Percentiles rank a stretch among this genome's conserved stretches.
These are phyloP conservation scores for Oxyria digyna DNA, from an alignment of 148 eudicot species.

Conservation along the genomic window DNA sequence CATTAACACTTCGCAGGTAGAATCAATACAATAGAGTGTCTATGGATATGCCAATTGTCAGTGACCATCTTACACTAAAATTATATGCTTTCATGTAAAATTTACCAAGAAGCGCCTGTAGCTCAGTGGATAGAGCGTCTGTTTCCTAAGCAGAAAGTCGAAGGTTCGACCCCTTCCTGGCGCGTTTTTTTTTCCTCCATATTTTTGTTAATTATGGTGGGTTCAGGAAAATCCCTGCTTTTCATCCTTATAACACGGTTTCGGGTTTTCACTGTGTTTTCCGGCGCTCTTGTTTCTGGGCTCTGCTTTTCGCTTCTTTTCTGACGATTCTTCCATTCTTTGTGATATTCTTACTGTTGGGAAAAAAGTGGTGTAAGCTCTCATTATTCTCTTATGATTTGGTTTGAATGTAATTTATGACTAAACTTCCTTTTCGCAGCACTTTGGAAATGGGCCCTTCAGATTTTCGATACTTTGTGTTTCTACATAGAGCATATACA, in stretches of 20 bases:
- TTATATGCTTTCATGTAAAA: neutral
- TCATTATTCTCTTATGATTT: neutral
- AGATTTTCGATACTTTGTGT: neutral
- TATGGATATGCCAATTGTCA: no score
- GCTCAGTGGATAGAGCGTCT: slow-evolving; percentile 13
- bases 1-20: no score
- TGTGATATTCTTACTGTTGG: neutral
- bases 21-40: no score
- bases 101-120: neutral
- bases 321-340: neutral
- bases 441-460: neutral
- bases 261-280: neutral
- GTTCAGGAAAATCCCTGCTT: neutral
- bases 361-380: neutral
- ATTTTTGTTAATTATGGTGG: neutral
- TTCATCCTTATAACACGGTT: neutral
- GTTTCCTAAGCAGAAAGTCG: slow-evolving; percentile 12
- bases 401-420: neutral
- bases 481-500: neutral
- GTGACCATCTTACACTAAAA: no score
- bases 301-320: neutral
- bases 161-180: slow-evolving; percentile 12
- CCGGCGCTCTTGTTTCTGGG: neutral
- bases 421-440: neutral
- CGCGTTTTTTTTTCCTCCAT: neutral